Evolutionary conservation across 2,329 filamentous ascomycete species (phyloP), one percentile per base, ranked within the genome.

Genomic region (Trichoderma sp.): DNA sequence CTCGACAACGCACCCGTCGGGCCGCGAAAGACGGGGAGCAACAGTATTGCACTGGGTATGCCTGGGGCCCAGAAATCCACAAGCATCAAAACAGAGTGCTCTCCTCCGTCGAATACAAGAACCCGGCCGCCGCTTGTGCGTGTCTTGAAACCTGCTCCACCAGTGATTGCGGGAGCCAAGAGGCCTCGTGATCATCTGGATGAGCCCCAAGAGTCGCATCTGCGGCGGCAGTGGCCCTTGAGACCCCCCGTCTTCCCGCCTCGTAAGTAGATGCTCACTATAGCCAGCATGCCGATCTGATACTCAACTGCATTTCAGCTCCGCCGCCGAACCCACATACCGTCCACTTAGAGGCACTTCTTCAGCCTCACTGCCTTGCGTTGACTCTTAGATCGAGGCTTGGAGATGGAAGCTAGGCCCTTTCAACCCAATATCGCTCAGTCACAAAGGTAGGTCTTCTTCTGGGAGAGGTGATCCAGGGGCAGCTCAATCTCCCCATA

Each of bases 381-480:
- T 66, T 74, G 29, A 72, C 63, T 5, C 21, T 73, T 3, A 60
- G 71, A 33, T 68, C 68, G 1, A 24, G 24, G 40, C 53, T 40
- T 37, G 68, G 52, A 24, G 57, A 55, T 16, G 40, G 49, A 8
- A 33, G 29, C n/a, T 68, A 68, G 1, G 31, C 57, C 6, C 33
- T 55, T 0, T 43, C 58, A 16, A 68, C 64, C 7, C 49, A 73
- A 27, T 11, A 27, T 27, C 64, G 58, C 16, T 27, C 52, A 4
- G 58, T 72, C 11, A 68, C 71, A 3, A 55, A 73, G 19, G 68
- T 63, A 5, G 73, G 73, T 4, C 69, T 75, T 13, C 24, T 73
- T 24, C 35, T 75, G 1, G 69, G 64, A 16, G 69, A 73, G 14
- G 24, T 27, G 3, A 35, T 75, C 5, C 57, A 59, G 14, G 21